A percentile compares a stretch with the other conserved stretches of the same genome.
These are phyloP conservation scores for Penicillium palitans DNA, from an alignment of 2,329 filamentous ascomycete species.

Conservation along the genomic window DNA sequence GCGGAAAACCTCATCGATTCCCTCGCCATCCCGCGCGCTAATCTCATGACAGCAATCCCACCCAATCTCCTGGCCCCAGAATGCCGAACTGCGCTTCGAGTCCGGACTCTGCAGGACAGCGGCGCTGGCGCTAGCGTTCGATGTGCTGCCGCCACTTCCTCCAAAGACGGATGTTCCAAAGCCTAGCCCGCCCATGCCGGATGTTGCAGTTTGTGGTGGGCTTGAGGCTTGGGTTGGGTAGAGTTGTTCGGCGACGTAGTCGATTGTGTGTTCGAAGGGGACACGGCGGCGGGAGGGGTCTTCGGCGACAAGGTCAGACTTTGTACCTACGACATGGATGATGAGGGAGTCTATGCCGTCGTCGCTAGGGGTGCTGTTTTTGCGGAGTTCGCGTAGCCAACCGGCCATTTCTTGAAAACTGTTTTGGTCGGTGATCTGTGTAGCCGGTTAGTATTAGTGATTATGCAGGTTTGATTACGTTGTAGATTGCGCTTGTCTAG, in stretches of 20 bases:
- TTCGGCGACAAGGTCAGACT: slow-evolving; percentile 83
- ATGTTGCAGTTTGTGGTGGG: slow-evolving; percentile 62
- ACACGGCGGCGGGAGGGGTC: slow-evolving; percentile 79
- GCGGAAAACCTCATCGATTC: slow-evolving; percentile 93
- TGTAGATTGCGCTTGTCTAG: not conserved
- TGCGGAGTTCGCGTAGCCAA: slow-evolving; percentile 82
- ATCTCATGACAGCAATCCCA: slow-evolving; percentile 99
- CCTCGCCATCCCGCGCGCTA: slow-evolving; percentile 88
- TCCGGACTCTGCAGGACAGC: slow-evolving; percentile 37
- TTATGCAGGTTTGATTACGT: too few relatives aligned
- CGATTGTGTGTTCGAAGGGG: slow-evolving; percentile 92
- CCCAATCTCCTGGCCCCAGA: slow-evolving; percentile 86
- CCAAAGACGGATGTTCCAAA: slow-evolving; percentile 20
- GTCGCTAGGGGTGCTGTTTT: slow-evolving; percentile 64
- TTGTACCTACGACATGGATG: slow-evolving; percentile 92
- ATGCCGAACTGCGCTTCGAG: slow-evolving; percentile 50
- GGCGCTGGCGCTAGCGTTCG: slow-evolving; percentile 25
- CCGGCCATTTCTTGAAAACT: slow-evolving; percentile 91
- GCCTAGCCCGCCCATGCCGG: slow-evolving; percentile 25
- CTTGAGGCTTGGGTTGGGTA: slow-evolving; percentile 69
- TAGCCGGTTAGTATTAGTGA: not conserved
- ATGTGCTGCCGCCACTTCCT: slow-evolving; percentile 28
- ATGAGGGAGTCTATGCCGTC: slow-evolving; percentile 68
- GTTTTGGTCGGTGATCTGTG: slow-evolving; percentile 71
- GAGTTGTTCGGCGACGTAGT: slow-evolving; percentile 90